Evolutionary conservation across 2,329 filamentous ascomycete genomes (phyloP), one percentile per base, ranked within the genome.

Genomic region (Atkinsonella hypoxylon): DNA sequence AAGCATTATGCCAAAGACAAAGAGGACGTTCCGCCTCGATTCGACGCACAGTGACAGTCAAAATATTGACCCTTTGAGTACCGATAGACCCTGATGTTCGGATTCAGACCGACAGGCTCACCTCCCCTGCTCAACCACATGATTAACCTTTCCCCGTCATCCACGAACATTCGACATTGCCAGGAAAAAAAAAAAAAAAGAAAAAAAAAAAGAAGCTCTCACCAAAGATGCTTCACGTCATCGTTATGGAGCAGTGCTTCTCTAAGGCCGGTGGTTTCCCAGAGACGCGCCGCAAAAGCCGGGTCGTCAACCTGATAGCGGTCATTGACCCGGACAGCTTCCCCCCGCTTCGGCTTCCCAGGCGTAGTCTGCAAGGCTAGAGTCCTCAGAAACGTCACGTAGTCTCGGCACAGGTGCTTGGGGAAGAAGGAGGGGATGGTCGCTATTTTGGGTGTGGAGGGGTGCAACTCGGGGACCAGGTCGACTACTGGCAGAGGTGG

Each of bases 11-110:
- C 26, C 26, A 26, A 26, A 7, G 8, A 26, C 26, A 26, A 26
- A 7, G 8, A 26, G 6, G 26, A 26, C 26, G 30, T 30, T 2
- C 11, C 26, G 26, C n/a, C 9, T n/a, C 39, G 30, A 45, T 11
- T n/a, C 31, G 13, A 40, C 84, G 60, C 77, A 91, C 88, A 96
- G 65, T 96, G 91, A 59, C 87, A 84, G 62, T 89, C 89, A 64
- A 96, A 96, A 64, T 90, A 95, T 63, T 96, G 89, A 0, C 87
- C 88, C 56, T 84, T 79, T 1, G 77, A 79, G 66, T 96, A 96
- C 20, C 90, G 79, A 69, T 96, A 96, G 31, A 96, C 80, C 34
- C 91, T 77, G 50, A 96, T 94, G 57, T 94, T 94, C 9, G 87
- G 81, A 65, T 89, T 95, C 53, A 96, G 69, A 0, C 89, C 89